Evolutionary conservation across 495 filamentous ascomycete species (phyloP).

Genomic region (Astrothelium subdiscretum): DNA sequence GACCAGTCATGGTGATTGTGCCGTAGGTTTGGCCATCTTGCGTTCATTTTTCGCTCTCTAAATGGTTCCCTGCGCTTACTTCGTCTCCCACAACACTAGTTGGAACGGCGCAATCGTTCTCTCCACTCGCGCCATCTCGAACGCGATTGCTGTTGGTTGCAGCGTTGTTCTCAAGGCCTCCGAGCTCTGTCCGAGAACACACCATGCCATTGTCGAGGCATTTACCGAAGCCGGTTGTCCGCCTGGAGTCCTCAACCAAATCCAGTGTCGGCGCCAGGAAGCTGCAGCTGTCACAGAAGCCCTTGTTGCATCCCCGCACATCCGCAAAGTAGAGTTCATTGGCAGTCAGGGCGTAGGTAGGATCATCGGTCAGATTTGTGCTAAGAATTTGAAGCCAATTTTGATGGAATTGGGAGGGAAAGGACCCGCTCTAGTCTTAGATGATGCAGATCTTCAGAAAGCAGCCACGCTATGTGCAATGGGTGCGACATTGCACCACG

Average conservation of each 20-base stretch:
- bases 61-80: neutral
- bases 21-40: neutral
- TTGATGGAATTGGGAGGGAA: slow-evolving; percentile 22
- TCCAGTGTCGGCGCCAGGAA: neutral
- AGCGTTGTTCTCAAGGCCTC: slow-evolving; percentile 1
- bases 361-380: slow-evolving; percentile 14
- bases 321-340: slow-evolving; percentile 21
- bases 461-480: slow-evolving; percentile 12
- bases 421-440: slow-evolving; percentile 14
- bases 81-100: neutral
- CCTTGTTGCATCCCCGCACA: slow-evolving; percentile 1
- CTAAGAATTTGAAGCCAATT: slow-evolving; percentile 18
- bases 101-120: slow-evolving; percentile 1
- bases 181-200: slow-evolving; percentile 2
- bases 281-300: neutral
- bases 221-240: neutral
- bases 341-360: slow-evolving; percentile 14
- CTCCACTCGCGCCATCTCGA: neutral
- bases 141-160: slow-evolving; percentile 1
- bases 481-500: slow-evolving; percentile 17
- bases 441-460: slow-evolving; percentile 17
- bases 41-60: neutral
- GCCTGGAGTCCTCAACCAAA: neutral
- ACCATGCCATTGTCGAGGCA: neutral
- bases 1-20: neutral